Evolutionary conservation across 2,329 filamentous ascomycete genomes (phyloP).

Genomic region (Tolypocladium ovalisporum): DNA sequence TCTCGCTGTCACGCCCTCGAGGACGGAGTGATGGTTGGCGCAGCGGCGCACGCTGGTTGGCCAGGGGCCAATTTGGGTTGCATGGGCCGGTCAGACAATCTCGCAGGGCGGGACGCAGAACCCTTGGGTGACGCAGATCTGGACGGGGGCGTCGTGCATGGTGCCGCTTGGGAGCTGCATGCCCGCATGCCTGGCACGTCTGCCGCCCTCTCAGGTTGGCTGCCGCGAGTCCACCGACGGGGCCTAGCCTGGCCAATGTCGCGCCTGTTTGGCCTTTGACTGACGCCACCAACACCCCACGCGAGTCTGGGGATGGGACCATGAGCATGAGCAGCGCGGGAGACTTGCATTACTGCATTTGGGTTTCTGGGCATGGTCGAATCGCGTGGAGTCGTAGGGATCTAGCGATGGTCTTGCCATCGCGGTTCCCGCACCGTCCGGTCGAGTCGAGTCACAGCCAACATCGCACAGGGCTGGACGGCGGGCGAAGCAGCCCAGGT

Average conservation of each 20-base stretch:
- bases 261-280: neutral
- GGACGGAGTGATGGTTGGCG: slow-evolving; percentile 2
- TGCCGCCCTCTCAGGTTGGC: neutral
- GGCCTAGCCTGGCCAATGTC: neutral
- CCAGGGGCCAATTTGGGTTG: neutral
- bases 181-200: neutral
- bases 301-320: neutral
- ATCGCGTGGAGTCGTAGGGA: neutral
- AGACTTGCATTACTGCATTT: neutral
- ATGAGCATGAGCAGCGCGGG: neutral
- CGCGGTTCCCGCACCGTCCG: neutral
- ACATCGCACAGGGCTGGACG: too few species aligned
- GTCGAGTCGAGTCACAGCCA: neutral
- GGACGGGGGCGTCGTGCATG: neutral
- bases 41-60: slow-evolving; percentile 1
- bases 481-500: too few species aligned
- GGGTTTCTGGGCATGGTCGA: neutral
- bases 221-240: neutral
- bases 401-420: too few species aligned
- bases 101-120: neutral
- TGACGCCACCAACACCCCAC: slow-evolving; percentile 1
- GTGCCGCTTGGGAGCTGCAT: neutral
- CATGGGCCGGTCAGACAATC: neutral
- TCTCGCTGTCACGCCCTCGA: slow-evolving; percentile 12
- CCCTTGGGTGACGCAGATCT: neutral